phyloP scores from a whole-genome alignment of 176 grass and related monocot genomes.

The Carex scoparia region DNA sequence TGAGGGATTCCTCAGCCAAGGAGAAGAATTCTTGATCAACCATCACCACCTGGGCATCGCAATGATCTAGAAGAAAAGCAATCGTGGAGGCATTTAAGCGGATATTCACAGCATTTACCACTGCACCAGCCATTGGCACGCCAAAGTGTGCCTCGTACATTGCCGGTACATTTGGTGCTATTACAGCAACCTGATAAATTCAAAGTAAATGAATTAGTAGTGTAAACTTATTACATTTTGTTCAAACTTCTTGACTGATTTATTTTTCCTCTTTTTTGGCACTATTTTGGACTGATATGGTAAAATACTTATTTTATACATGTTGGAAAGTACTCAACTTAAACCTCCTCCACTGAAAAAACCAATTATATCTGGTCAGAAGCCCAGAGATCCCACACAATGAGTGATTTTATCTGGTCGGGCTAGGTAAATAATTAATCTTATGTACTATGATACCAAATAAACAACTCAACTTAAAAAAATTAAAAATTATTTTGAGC shows the following conservation, averaged over 20 bases:
- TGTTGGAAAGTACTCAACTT: background rate
- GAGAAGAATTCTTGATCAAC: constrained; percentile 87
- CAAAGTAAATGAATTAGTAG: background rate
- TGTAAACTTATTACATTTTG: background rate
- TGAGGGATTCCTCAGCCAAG: constrained; percentile 69
- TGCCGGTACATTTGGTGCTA: constrained; percentile 84
- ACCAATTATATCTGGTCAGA: background rate
- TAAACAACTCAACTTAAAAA: background rate
- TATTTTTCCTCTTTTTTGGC: background rate
- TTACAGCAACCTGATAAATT: constrained; percentile 62
- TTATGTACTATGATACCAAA: background rate
- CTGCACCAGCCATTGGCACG: constrained; percentile 82
- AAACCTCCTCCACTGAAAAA: background rate
- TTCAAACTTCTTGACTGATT: background rate
- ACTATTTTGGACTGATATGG: background rate
- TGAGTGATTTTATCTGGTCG: background rate
- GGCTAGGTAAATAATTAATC: background rate
- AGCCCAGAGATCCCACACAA: background rate
- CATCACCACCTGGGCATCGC: constrained; percentile 60
- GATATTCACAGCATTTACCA: constrained; percentile 71
- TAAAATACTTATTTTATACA: background rate
- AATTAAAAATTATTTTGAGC: background rate
- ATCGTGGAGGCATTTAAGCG: constrained; percentile 66
- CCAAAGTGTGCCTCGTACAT: constrained; percentile 88
- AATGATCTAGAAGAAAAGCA: constrained; percentile 81